phyloP scores from a whole-genome alignment of 2,329 filamentous ascomycete genomes.

The Colletotrichum euphorbiae region DNA sequence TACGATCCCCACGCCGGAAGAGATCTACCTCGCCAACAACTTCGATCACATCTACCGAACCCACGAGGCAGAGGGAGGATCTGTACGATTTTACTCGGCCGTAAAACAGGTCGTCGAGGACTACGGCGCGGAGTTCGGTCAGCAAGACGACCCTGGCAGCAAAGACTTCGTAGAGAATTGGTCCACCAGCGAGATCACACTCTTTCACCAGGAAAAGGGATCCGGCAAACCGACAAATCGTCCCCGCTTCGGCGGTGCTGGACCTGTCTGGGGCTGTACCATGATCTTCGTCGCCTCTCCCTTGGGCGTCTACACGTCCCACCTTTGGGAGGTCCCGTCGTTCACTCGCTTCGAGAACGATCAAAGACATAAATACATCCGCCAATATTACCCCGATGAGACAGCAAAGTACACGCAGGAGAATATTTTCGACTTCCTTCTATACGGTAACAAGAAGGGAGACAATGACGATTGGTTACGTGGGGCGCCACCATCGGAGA shows the following conservation, averaged over 20 bases:
- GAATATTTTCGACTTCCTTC: constrained; percentile 17
- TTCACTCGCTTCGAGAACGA: constrained; percentile 6
- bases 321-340: constrained; percentile 39
- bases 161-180: not conserved
- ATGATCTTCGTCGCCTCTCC: constrained; percentile 34
- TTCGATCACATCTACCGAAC: not conserved
- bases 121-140: constrained; percentile 12
- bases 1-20: constrained; percentile 10
- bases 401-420: constrained; percentile 18
- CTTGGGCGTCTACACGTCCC: constrained; percentile 32
- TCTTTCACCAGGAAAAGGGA: constrained; percentile 2
- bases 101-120: constrained; percentile 15
- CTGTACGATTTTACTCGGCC: not conserved
- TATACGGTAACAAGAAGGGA: constrained; percentile 7
- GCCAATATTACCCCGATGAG: not conserved
- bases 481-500: not conserved
- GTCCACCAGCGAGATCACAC: constrained; percentile 22
- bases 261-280: constrained; percentile 39
- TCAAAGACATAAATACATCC: not conserved
- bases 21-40: constrained; percentile 4
- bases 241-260: constrained; percentile 32
- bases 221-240: not conserved
- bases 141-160: not conserved
- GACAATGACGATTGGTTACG: not conserved
- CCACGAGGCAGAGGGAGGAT: too few relatives aligned